Base-by-base conservation (phyloP, 371 early-diverging fungal species). In the Thermomucor indicae-seudaticae region DNA sequence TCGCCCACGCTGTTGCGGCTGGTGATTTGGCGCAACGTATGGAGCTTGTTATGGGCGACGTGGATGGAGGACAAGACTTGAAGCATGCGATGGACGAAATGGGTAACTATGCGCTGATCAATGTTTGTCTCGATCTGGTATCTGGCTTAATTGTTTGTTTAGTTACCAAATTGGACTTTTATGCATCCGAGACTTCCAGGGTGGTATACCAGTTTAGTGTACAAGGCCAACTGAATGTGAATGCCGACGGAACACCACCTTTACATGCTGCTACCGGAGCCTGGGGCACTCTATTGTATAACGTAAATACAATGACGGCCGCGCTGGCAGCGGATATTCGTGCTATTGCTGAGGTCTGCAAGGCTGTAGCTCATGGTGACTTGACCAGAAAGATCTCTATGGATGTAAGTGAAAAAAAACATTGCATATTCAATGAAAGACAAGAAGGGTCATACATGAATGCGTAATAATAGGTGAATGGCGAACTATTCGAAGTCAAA, bases 281-380 rank as follows among this genome's bases (percentile, higher is more conserved):
- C 10, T 50, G 51, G 51, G 31, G 28, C 6, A 19, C 10, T 4
- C 32, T 50, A 7, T 29, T 34, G 10, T 23, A 19, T 4, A 37
- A 44, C 7, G 20, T 44, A 3, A 43, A 37, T 28, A 40, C 44
- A 0, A 37, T 51, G 52, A 38, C 28, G 7, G 14, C 20, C 22
- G 37, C 16, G 2, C 14, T 51, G 3, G 40, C 39, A 0, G 38
- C 39, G n/a, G 38, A 53, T 31, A 81, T 86, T 1, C 70, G 83
- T 28, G 85, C 79, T 47, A 88, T 88, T 47, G 80, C 80, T 30
- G 58, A 72, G 57, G 82, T 82, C n/a, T 79, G 80, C 47, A 80
- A 75, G 10, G 76, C 88, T 2, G 83, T 88, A 41, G 83, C 82
- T 11, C 67, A 64, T 30, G 89, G 89, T 34, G 85, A 88, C 60